Percentiles rank a stretch among this genome's conserved stretches.
These are phyloP conservation scores for Tricholoma saponaceum DNA, from an alignment of 768 basidiomycete species.

Conservation along the genomic window DNA sequence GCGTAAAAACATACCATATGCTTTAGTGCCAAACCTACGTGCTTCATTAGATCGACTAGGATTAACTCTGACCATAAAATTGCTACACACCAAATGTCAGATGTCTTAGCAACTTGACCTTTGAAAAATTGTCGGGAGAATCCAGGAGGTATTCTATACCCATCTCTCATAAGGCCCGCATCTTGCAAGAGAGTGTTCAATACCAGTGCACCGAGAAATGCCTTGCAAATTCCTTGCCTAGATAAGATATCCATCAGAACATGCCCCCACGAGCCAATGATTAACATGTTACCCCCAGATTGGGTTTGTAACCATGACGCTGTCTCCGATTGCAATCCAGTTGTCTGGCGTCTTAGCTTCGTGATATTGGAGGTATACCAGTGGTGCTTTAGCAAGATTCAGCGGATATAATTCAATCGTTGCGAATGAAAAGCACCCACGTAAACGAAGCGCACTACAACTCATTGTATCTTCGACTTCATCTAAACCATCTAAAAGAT, in stretches of 20 bases:
- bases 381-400: conserved; percentile 1
- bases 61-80: too few species aligned
- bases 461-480: not conserved
- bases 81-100: not conserved
- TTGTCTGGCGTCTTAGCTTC: conserved; percentile 24
- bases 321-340: conserved; percentile 32
- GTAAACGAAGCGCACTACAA: not conserved
- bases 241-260: not conserved
- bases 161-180: not conserved
- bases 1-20: not conserved
- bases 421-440: not conserved
- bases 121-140: not conserved
- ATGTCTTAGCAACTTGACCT: not conserved
- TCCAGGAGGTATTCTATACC: not conserved
- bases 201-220: not conserved
- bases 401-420: too few species aligned
- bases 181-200: not conserved
- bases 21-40: not conserved
- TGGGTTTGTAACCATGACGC: conserved; percentile 21
- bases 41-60: too few species aligned
- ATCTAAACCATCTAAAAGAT: not conserved
- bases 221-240: not conserved
- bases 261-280: too few species aligned
- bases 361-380: conserved; percentile 23
- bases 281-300: conserved; percentile 5